phyloP scores from a whole-genome alignment of 495 filamentous ascomycete species.

The Podospora tetraspora region DNA sequence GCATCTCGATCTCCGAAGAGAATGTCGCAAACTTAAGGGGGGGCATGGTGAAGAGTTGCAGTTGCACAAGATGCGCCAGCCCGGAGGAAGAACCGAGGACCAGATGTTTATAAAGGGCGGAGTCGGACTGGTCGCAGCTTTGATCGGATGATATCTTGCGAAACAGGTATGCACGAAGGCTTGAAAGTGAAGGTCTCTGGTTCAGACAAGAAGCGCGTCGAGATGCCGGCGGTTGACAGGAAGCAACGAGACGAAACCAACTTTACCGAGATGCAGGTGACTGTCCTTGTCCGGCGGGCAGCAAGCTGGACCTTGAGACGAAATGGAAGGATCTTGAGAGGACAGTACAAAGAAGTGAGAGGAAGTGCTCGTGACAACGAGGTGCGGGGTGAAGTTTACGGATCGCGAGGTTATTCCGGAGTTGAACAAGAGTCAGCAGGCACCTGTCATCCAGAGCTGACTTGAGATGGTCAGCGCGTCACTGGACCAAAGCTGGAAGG shows the following conservation, averaged over 20 bases:
- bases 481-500: not conserved
- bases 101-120: not conserved
- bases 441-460: not conserved
- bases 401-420: not conserved
- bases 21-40: conserved; percentile 68
- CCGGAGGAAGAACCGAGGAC: not conserved
- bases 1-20: conserved; percentile 87
- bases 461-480: not conserved
- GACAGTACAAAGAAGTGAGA: not conserved
- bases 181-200: not conserved
- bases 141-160: not conserved
- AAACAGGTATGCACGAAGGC: not conserved
- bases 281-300: not conserved
- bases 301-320: not conserved
- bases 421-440: conserved; percentile 5
- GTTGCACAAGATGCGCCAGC: not conserved
- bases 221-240: not conserved
- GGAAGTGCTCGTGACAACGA: not conserved
- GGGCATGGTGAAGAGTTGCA: not conserved
- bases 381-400: not conserved
- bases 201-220: not conserved
- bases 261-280: not conserved
- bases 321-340: not conserved
- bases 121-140: not conserved
- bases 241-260: not conserved